Evolutionary conservation across 2,329 filamentous ascomycete species (phyloP).

Genomic region (Sporothrix phasma): DNA sequence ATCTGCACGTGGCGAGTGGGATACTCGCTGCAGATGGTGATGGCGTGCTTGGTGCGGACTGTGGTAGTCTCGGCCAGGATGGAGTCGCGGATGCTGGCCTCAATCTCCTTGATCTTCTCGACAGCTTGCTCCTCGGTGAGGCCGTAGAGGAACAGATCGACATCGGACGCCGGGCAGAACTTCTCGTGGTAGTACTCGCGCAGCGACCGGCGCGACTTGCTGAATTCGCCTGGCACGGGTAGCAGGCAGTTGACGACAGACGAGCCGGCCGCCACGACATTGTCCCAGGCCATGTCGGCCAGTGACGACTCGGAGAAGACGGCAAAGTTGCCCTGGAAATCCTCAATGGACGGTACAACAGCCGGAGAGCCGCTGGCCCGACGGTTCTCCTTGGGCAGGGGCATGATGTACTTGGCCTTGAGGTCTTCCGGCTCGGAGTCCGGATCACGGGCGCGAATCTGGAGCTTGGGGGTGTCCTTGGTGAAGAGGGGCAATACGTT

Average conservation of each 20-base stretch:
- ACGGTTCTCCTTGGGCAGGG: conserved; percentile 51
- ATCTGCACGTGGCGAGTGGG: conserved; percentile 75
- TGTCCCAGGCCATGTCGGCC: conserved; percentile 68
- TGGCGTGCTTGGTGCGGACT: conserved; percentile 74
- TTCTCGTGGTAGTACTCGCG: conserved; percentile 73
- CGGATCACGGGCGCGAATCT: conserved; percentile 51
- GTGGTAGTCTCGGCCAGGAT: conserved; percentile 77
- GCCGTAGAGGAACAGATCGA: conserved; percentile 78
- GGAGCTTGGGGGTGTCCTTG: conserved; percentile 45
- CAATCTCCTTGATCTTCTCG: conserved; percentile 77
- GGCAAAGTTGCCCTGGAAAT: conserved; percentile 60
- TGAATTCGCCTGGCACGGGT: conserved; percentile 55
- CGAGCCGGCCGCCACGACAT: conserved; percentile 72
- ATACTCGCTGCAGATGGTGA: conserved; percentile 74
- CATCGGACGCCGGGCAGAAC: conserved; percentile 73
- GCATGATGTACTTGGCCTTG: conserved; percentile 59
- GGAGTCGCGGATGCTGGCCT: conserved; percentile 62
- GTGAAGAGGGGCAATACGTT: conserved; percentile 60
- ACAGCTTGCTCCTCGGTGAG: conserved; percentile 66
- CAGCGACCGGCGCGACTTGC: conserved; percentile 50
- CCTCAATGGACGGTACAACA: conserved; percentile 53
- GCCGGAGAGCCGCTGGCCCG: conserved; percentile 54
- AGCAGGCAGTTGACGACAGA: conserved; percentile 71
- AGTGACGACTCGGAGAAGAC: conserved; percentile 74
- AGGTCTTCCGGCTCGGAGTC: conserved; percentile 48